Conservation (phyloP, 176 grass and related monocot species). For the Aegilops bicornis region DNA sequence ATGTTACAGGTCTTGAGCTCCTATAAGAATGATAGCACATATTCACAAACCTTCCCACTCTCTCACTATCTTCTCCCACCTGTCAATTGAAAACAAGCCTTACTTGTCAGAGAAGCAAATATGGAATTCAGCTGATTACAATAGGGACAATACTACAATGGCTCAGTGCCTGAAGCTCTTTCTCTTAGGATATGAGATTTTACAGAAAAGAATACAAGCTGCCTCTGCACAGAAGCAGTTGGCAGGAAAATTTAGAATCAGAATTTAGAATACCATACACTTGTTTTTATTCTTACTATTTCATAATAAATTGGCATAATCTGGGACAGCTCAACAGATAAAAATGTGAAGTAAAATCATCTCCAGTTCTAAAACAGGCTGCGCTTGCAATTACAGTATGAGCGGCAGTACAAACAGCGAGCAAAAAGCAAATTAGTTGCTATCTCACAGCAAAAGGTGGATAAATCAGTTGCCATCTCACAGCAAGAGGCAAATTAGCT, state of each 20-base stretch:
- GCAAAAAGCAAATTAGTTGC: neutral
- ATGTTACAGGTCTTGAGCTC: neutral
- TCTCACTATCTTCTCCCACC: conserved; percentile 32
- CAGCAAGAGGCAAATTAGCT: too few relatives aligned
- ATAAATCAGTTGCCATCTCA: neutral
- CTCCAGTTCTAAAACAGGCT: neutral
- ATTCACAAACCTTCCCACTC: conserved; percentile 47
- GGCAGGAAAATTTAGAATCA: neutral
- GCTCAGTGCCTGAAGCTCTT: neutral
- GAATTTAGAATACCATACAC: neutral
- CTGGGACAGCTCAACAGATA: neutral
- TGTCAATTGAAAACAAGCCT: conserved; percentile 23
- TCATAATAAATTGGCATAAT: neutral
- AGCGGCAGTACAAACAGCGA: neutral
- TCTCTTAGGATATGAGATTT: neutral
- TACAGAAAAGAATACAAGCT: neutral
- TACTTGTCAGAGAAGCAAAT: conserved; percentile 1
- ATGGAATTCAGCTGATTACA: neutral
- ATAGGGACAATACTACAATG: neutral
- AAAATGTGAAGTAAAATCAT: neutral
- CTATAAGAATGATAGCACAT: conserved; percentile 9
- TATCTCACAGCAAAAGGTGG: neutral
- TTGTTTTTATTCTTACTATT: neutral
- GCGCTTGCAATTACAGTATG: neutral
- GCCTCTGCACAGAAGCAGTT: neutral